phyloP scores from a whole-genome alignment of 495 filamentous ascomycete species.

The Talaromyces nanjingensis region DNA sequence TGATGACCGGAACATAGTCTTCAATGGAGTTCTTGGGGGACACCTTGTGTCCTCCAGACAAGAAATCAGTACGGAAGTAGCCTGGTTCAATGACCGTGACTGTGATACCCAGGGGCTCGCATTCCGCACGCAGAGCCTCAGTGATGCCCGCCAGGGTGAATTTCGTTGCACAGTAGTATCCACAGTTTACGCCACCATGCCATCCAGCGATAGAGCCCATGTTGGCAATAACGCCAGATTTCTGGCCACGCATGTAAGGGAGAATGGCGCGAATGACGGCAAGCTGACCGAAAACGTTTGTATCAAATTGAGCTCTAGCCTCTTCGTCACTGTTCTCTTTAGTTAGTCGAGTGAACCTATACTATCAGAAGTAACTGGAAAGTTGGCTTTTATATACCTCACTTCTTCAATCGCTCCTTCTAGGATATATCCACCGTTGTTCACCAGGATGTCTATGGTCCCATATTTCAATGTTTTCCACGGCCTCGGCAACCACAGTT shows the following conservation, averaged over 20 bases:
- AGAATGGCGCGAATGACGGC: slow-evolving; percentile 37
- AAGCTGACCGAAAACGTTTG: slow-evolving; percentile 27
- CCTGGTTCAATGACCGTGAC: slow-evolving; percentile 42
- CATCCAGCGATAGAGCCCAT: slow-evolving; percentile 26
- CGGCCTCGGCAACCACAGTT: not conserved
- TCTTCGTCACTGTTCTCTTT: slow-evolving; percentile 26
- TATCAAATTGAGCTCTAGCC: not conserved
- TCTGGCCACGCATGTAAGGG: slow-evolving; percentile 37
- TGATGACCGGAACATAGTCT: slow-evolving; percentile 16
- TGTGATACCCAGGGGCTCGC: slow-evolving; percentile 38
- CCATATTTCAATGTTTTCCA: slow-evolving; percentile 7
- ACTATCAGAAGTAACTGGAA: too few species aligned
- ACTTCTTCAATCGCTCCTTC: slow-evolving; percentile 30
- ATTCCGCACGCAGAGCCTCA: slow-evolving; percentile 39
- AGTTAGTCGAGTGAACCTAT: too few species aligned
- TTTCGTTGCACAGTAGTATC: slow-evolving; percentile 41
- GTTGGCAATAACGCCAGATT: slow-evolving; percentile 34
- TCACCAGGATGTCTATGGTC: slow-evolving; percentile 49
- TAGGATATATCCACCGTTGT: slow-evolving; percentile 48
- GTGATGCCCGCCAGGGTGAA: slow-evolving; percentile 28
- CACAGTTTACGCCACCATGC: slow-evolving; percentile 13
- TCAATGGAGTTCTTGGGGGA: slow-evolving; percentile 19
- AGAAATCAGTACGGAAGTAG: slow-evolving; percentile 43
- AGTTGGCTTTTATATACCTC: not conserved
- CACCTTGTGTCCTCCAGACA: slow-evolving; percentile 5